Evolutionary conservation across 805 yeast species (phyloP), one percentile per base, ranked within the genome.

Genomic region (Saturnispora besseyi): DNA sequence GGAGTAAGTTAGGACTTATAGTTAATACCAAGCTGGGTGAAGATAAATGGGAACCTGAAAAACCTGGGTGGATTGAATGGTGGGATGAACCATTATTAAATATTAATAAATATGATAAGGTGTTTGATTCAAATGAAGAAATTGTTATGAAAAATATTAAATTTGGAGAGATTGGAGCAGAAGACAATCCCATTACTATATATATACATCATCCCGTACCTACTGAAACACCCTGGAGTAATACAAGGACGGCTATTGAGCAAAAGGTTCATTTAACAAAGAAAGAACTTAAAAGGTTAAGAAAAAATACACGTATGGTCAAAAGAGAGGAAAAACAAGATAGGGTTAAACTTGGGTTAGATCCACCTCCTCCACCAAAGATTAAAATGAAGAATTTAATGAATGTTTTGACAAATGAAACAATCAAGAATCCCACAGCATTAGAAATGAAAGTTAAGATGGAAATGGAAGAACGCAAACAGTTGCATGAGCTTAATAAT

Each of bases 341-440:
- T 56, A 71, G 84, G 43, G 82, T 90, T 24, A 76, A 81, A 51
- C 68, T 87, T 5, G 99, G 99, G 0, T 66, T 90, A 18, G 87
- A 84, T 44, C 84, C 95, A 0, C 84, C 95, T 5, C 96, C 96
- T 0, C 84, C 84, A 5, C 95, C 96, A 3, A 93, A 91, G 64
- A 84, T 93, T 26, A 87, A 84, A 59, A 70, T 88, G 41, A 78
- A 84, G 41, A 93, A 91, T 62, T 73, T 93, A 64, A 87, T 88
- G 89, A 84, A 76, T 57, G 96, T 88, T 0, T 69, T 85, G 45
- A 87, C 97, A 2, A 80, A 86, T 57, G 95, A 87, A 51, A 87
- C 93, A 6, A 84, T 90, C 44, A 73, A 77, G 52, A 96, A 93
- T 61, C 98, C 99, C 1, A 91, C 98, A 0, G 79, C 79, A 3